phyloP scores from a whole-genome alignment of 2,329 filamentous ascomycete genomes.

The Eutypella sp. region DNA sequence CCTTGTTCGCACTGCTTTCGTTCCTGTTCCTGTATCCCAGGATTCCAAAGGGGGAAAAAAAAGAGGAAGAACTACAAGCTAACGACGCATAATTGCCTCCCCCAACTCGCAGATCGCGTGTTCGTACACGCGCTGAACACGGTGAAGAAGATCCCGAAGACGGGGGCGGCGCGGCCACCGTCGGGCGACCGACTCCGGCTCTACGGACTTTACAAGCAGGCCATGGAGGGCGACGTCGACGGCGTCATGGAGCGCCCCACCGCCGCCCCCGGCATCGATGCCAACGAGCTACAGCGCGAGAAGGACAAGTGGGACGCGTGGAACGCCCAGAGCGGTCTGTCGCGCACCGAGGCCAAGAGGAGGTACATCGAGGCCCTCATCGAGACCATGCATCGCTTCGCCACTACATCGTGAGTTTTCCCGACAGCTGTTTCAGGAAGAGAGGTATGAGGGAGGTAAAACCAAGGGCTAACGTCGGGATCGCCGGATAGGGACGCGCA shows the following conservation, averaged over 20 bases:
- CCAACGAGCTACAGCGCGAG: slow-evolving; percentile 53
- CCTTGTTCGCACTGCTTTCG: too few species aligned
- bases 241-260: slow-evolving; percentile 84
- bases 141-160: slow-evolving; percentile 94
- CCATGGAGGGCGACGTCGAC: slow-evolving; percentile 96
- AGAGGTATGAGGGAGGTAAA: background rate
- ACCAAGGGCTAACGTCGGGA: slow-evolving; percentile 7
- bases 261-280: slow-evolving; percentile 38
- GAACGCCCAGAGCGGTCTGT: slow-evolving; percentile 79
- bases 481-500: slow-evolving; percentile 63
- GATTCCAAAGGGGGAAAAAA: too few species aligned
- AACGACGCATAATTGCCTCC: background rate
- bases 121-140: slow-evolving; percentile 99
- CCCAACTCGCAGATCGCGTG: slow-evolving; percentile 68
- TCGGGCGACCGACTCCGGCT: slow-evolving; percentile 79
- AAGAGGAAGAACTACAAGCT: background rate
- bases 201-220: slow-evolving; percentile 98
- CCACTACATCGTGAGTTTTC: slow-evolving; percentile 66
- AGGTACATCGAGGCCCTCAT: slow-evolving; percentile 92
- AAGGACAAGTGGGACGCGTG: slow-evolving; percentile 87
- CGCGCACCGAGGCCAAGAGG: slow-evolving; percentile 87
- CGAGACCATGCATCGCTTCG: slow-evolving; percentile 94
- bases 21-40: too few species aligned
- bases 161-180: slow-evolving; percentile 83
- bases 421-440: background rate